These are phyloP conservation scores for Auriscalpium vulgare DNA, from an alignment of 768 basidiomycete genomes.

Conservation along the genomic window DNA sequence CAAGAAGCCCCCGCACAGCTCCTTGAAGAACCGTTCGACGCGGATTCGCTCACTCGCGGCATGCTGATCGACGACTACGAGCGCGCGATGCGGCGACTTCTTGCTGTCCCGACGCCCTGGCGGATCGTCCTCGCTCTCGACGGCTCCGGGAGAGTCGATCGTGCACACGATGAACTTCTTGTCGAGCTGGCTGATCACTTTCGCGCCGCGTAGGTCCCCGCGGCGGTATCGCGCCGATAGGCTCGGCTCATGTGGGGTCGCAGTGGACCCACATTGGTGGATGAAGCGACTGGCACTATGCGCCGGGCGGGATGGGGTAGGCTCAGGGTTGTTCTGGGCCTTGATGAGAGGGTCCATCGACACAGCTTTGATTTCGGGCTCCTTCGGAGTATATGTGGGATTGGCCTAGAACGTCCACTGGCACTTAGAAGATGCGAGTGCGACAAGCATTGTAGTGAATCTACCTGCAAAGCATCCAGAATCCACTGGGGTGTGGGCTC, in stretches of 20 bases:
- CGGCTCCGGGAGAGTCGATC: slow-evolving; percentile 25
- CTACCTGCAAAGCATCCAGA: slow-evolving; percentile 47
- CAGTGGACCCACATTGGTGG: neutral
- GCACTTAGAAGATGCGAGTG: no score
- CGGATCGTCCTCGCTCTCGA: slow-evolving; percentile 12
- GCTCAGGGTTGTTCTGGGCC: no score
- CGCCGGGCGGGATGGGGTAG: no score
- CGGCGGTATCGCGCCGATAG: slow-evolving; percentile 30
- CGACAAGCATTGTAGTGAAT: neutral
- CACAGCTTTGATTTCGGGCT: neutral
- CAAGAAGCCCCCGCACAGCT: slow-evolving; percentile 66
- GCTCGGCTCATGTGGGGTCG: neutral
- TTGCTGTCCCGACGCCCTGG: slow-evolving; percentile 12
- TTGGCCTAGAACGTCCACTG: neutral
- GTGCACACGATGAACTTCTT: slow-evolving; percentile 83
- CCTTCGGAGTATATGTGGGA: neutral
- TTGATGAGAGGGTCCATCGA: neutral
- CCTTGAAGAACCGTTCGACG: slow-evolving; percentile 74
- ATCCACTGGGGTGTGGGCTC: slow-evolving; percentile 54
- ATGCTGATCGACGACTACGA: slow-evolving; percentile 92
- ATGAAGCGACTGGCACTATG: neutral
- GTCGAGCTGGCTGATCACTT: slow-evolving; percentile 80
- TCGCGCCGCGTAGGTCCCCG: slow-evolving; percentile 46
- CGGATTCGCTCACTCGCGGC: slow-evolving; percentile 96
- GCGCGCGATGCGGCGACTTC: slow-evolving; percentile 16